Conservation (phyloP, 2,329 filamentous ascomycete species). For the Ophiostoma pallidulum region DNA sequence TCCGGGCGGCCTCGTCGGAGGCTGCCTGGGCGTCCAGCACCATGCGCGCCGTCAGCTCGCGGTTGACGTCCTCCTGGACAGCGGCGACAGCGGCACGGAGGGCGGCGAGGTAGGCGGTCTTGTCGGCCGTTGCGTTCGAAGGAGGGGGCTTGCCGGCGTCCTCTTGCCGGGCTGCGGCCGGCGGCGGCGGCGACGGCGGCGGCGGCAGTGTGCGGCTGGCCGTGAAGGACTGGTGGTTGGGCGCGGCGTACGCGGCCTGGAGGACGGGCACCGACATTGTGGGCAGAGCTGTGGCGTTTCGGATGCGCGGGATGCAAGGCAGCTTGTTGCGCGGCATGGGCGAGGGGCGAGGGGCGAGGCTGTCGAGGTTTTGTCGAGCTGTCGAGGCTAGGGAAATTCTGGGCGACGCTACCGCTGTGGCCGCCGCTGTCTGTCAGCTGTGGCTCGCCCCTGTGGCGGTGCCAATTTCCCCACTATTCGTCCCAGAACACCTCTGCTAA, state of each 20-base stretch:
- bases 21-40: conserved; percentile 53
- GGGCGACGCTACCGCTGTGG: too few species aligned
- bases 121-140: conserved; percentile 35
- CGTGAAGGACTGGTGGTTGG: conserved; percentile 11
- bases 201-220: conserved; percentile 14
- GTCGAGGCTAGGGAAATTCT: too few species aligned
- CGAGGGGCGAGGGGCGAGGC: too few species aligned
- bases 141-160: too few species aligned
- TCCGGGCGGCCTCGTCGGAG: conserved; percentile 39
- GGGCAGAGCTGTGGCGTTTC: background rate
- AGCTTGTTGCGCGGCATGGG: too few species aligned
- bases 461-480: too few species aligned
- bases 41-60: conserved; percentile 64
- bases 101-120: conserved; percentile 48
- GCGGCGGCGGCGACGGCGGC: conserved; percentile 19
- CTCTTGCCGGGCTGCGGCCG: background rate
- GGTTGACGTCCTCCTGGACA: conserved; percentile 60
- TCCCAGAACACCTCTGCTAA: too few species aligned
- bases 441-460: too few species aligned
- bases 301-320: too few species aligned
- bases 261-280: conserved; percentile 3
- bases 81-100: conserved; percentile 48
- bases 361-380: too few species aligned
- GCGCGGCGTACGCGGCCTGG: conserved; percentile 10
- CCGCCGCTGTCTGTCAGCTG: too few species aligned